phyloP scores from a whole-genome alignment of 257 asterid species.

The Plantago major region DNA sequence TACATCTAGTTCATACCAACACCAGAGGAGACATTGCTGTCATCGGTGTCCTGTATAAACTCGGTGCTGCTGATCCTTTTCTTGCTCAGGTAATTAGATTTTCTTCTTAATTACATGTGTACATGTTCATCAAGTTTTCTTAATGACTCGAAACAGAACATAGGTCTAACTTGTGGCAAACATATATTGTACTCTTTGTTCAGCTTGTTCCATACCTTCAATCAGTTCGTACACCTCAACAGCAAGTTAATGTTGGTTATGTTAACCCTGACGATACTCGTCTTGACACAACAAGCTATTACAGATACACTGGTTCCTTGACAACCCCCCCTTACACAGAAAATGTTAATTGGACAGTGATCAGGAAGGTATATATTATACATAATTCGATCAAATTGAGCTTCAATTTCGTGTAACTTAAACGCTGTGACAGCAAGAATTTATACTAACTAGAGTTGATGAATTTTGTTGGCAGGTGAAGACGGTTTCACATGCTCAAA shows the following conservation, averaged over 20 bases:
- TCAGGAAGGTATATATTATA: slow-evolving; percentile 36
- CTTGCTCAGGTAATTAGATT: slow-evolving; percentile 15
- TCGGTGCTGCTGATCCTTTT: slow-evolving; percentile 51
- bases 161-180: neutral
- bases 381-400: neutral
- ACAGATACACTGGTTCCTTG: slow-evolving; percentile 70
- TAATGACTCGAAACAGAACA: neutral
- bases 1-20: slow-evolving; percentile 58
- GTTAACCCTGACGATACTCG: slow-evolving; percentile 40
- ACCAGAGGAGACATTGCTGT: slow-evolving; percentile 41
- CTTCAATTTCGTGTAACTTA: no score
- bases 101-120: no score
- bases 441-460: no score
- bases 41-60: slow-evolving; percentile 38
- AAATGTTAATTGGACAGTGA: slow-evolving; percentile 58
- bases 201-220: slow-evolving; percentile 13
- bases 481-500: slow-evolving; percentile 56
- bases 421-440: no score
- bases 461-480: slow-evolving; percentile 34
- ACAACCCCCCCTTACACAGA: slow-evolving; percentile 80
- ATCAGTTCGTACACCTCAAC: neutral
- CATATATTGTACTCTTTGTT: neutral
- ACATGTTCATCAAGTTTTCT: no score
- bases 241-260: slow-evolving; percentile 25
- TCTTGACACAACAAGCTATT: slow-evolving; percentile 53